Evolutionary conservation across 1,284 basidiomycete genomes (phyloP).

Genomic region (Pyrrhoderma noxium): DNA sequence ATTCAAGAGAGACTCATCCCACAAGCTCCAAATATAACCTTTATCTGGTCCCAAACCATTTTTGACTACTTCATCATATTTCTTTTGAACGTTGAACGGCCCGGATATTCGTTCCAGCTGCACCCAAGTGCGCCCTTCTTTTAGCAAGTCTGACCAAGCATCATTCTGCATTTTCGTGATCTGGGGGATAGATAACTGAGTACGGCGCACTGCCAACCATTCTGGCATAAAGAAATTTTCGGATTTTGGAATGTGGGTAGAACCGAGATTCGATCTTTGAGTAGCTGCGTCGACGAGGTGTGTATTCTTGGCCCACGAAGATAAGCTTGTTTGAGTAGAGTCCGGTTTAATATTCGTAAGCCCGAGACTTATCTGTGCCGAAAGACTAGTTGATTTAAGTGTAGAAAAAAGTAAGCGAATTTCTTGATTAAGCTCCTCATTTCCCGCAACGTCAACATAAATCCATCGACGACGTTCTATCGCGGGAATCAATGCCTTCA

Average conservation of each 20-base stretch:
- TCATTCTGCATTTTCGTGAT: constrained; percentile 42
- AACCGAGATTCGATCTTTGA: constrained; percentile 4
- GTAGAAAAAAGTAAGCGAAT: constrained; percentile 34
- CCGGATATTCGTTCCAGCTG: constrained; percentile 40
- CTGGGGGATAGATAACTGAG: constrained; percentile 36
- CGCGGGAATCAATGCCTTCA: constrained; percentile 24
- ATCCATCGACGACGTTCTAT: constrained; percentile 35
- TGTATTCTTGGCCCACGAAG: constrained; percentile 34
- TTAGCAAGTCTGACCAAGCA: constrained; percentile 51
- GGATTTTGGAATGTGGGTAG: constrained; percentile 12
- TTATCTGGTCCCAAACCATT: constrained; percentile 43
- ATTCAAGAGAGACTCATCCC: constrained; percentile 31
- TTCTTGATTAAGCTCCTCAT: constrained; percentile 37
- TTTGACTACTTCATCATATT: constrained; percentile 38
- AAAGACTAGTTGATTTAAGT: constrained; percentile 29
- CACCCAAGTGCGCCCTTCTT: constrained; percentile 48
- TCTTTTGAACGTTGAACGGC: constrained; percentile 36
- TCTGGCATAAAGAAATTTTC: constrained; percentile 61
- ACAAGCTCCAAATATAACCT: constrained; percentile 56
- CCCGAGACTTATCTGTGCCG: constrained; percentile 41
- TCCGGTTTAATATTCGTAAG: constrained; percentile 46
- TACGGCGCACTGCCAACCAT: constrained; percentile 48
- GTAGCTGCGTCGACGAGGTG: constrained; percentile 15
- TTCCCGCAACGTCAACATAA: constrained; percentile 59
- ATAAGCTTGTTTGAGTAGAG: constrained; percentile 24